phyloP scores from a whole-genome alignment of 495 filamentous ascomycete species.

The Trichoderma asperelloides region DNA sequence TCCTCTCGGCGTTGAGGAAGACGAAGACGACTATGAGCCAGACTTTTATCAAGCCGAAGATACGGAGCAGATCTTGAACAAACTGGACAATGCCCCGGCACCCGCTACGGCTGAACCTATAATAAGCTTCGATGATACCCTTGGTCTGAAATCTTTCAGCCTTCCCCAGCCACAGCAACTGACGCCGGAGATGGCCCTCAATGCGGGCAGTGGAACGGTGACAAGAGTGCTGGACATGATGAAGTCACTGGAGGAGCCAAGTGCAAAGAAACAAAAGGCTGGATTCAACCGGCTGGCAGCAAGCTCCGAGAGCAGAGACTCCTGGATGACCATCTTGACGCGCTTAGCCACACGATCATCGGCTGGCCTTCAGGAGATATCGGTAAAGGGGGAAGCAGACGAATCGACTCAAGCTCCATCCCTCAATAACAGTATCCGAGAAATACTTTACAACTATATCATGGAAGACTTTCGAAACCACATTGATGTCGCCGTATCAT shows the following conservation, averaged over 20 bases:
- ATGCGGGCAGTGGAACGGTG: constrained; percentile 60
- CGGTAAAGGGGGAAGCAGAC: constrained; percentile 43
- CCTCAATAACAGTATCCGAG: constrained; percentile 62
- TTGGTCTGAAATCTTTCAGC: constrained; percentile 45
- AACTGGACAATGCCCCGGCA: constrained; percentile 56
- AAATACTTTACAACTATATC: constrained; percentile 72
- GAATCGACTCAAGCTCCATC: constrained; percentile 21
- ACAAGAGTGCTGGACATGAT: constrained; percentile 71
- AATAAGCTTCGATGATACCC: neutral
- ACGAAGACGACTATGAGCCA: constrained; percentile 85
- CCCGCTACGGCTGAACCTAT: constrained; percentile 18
- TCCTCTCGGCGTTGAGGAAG: constrained; percentile 54
- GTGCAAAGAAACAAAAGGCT: constrained; percentile 44
- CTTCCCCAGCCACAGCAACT: constrained; percentile 71
- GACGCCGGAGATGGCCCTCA: constrained; percentile 54
- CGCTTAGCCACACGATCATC: constrained; percentile 77
- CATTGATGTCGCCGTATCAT: constrained; percentile 77
- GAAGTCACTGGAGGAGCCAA: constrained; percentile 48
- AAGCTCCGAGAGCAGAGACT: constrained; percentile 76
- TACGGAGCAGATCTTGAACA: constrained; percentile 61
- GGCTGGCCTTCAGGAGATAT: constrained; percentile 50
- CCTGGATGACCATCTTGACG: constrained; percentile 81
- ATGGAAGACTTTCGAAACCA: constrained; percentile 83
- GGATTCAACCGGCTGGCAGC: constrained; percentile 81
- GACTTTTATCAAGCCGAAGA: constrained; percentile 67